Base-by-base conservation (phyloP, 2,329 filamentous ascomycete genomes). In the Fusarium sororula region DNA sequence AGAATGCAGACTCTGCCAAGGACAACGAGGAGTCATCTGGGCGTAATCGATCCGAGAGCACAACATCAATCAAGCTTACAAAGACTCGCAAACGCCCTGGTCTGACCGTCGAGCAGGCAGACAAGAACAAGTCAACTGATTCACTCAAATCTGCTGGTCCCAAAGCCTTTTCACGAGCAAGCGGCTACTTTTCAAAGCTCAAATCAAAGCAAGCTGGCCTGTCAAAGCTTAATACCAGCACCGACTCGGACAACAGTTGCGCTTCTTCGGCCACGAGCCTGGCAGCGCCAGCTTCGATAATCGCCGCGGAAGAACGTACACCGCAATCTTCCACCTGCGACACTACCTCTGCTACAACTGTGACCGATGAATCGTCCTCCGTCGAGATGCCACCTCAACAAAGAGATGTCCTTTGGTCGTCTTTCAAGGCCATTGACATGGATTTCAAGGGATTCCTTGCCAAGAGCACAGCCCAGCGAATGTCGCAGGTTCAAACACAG, bases 381-480 rank as follows among this genome's bases (percentile, higher is more conserved):
- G 80, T 82, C 71, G 85, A 86, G 53, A 85, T 85, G 83, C 79
- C 84, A 20, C 78, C 81, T 62, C 76, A 81, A 42, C 80, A 83
- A 42, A 85, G 86, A 64, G 89, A 90, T 76, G 84, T 88, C 14
- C 82, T 90, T 28, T 90, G 87, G 87, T 85, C 85, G 10, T 82
- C 83, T 7, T 90, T 90, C 80, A 88, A 87, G 72, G 84, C 84
- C 18, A 82, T 90, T 28, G 88, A 90, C 51, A 78, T 84, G n/a
- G 83, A 85, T 39, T 79, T 80, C 38, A 80, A 77, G 82, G 86
- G 82, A 72, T 97, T 97, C 77, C 88, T 91, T 71, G 86, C 90
- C 66, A 97, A 95, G 82, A 90, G 91, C 39, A 93, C 85, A 14
- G 86, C 91, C 2, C 85, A 95, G 75, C 95, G 94, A 79, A 93